phyloP scores from a whole-genome alignment of 1,284 basidiomycete species.

The Moniliophthora roreri region DNA sequence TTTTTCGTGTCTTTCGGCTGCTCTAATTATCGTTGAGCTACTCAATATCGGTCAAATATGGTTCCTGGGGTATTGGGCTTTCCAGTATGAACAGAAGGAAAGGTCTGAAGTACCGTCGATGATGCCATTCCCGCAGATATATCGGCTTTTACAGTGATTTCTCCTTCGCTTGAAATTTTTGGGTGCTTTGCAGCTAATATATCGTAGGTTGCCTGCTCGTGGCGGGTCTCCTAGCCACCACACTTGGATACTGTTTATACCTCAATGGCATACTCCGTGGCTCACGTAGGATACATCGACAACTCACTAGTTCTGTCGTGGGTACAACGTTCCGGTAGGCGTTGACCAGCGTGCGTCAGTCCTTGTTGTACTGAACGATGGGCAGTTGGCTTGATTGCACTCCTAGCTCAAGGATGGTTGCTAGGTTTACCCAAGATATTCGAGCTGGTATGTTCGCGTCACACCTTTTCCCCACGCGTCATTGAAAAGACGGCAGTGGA shows the following conservation, averaged over 20 bases:
- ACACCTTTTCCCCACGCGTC: too few relatives aligned
- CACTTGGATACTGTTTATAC: constrained; percentile 12
- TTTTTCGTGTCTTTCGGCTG: background rate
- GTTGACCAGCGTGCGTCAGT: background rate
- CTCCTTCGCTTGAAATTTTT: too few relatives aligned
- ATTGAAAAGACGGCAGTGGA: too few relatives aligned
- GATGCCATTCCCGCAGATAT: too few relatives aligned
- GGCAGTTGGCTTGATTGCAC: background rate
- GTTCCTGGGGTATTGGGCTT: constrained; percentile 47
- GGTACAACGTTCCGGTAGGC: constrained; percentile 21
- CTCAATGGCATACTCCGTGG: constrained; percentile 18
- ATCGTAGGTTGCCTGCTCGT: background rate
- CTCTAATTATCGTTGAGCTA: background rate
- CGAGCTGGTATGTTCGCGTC: background rate
- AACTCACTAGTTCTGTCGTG: constrained; percentile 22
- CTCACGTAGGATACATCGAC: constrained; percentile 19
- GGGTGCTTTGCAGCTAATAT: too few relatives aligned
- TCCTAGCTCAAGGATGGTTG: background rate
- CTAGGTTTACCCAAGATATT: background rate
- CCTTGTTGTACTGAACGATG: background rate
- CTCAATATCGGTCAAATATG: constrained; percentile 30
- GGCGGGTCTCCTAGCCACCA: background rate
- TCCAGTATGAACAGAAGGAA: constrained; percentile 44
- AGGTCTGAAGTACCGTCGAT: constrained; percentile 35
- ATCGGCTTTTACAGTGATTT: too few relatives aligned